Base-by-base conservation (phyloP, 768 basidiomycete species). In the Lactarius pseudohatsudake region DNA sequence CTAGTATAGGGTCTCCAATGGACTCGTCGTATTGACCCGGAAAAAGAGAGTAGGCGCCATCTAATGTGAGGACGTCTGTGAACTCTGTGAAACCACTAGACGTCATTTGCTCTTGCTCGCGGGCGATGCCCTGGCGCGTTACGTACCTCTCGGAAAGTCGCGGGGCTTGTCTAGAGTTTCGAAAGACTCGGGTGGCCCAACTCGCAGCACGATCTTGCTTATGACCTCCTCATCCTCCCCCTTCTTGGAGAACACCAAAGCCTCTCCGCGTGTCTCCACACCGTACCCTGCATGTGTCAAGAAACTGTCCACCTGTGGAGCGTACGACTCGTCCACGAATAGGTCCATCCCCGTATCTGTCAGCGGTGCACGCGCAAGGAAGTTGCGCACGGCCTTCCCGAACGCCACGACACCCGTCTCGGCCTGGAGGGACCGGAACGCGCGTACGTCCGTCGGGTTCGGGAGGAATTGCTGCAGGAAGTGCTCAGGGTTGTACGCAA, bases 21-120 rank as follows among this genome's bases (percentile, higher is more conserved):
- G 32, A 20, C 30, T 43, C 38, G 28, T 62, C 61, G 57, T 66
- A 66, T 54, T 41, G 56, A 15, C 40, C 50, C 11, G 61, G 65
- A 32, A 66, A 58, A n/a, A 66, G 57, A 11, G 61, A 66, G 41
- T 66, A 66, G 41, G 65, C 61, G 20, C 61, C 65, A 28, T 66
- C 65, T 3, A 66, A 66, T 4, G 65, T 66, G 40, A 66, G 40
- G 45, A 66, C 61, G 38, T 66, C 57, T 3, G 61, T 41, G 26
- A 66, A 54, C 15, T 58, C 65, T 66, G 61, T 61, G 26, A 13
- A 50, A 57, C 1, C 26, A 30, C 20, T 38, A 45, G 3, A 43
- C 7, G 16, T 61, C 34, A 61, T 20, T 28, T 16, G 18, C 13
- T 32, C 18, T 43, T 41, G 32, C 15, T 34, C 15, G n/a, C 4